phyloP scores from a whole-genome alignment of 768 basidiomycete species.

The Clathrus columnatus region DNA sequence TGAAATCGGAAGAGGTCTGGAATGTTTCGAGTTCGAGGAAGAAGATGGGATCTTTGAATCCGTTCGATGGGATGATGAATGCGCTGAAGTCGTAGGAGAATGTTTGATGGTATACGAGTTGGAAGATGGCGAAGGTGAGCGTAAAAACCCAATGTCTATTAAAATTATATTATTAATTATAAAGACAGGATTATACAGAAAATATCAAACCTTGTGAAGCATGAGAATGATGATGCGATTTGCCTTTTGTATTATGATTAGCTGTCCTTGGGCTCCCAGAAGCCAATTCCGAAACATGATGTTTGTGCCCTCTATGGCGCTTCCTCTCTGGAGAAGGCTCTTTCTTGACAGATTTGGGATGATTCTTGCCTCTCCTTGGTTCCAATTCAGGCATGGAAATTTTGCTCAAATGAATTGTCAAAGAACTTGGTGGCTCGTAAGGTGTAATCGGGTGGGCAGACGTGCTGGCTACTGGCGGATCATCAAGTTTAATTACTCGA shows the following conservation, averaged over 20 bases:
- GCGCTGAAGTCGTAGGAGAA: background rate
- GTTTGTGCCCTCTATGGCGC: background rate
- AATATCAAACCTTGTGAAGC: background rate
- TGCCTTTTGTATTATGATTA: background rate
- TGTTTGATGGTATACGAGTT: background rate
- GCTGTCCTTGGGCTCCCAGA: background rate
- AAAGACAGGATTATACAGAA: too few relatives aligned
- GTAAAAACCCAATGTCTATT: background rate
- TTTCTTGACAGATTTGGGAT: background rate
- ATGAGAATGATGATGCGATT: background rate
- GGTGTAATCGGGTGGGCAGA: background rate
- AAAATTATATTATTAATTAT: background rate
- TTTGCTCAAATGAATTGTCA: slow-evolving; percentile 75
- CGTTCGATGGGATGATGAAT: background rate
- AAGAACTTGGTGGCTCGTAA: slow-evolving; percentile 59
- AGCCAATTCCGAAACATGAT: background rate
- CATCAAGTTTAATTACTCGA: slow-evolving; percentile 8
- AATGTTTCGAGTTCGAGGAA: background rate
- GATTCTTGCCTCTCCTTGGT: slow-evolving; percentile 26
- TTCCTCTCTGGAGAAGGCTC: background rate
- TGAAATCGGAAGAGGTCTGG: background rate
- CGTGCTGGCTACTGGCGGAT: slow-evolving; percentile 5
- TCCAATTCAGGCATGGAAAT: slow-evolving; percentile 79
- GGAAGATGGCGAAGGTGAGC: background rate
- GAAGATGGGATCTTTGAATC: background rate